Base-by-base conservation (phyloP, 2,329 filamentous ascomycete genomes). In the Aspergillus hortae region DNA sequence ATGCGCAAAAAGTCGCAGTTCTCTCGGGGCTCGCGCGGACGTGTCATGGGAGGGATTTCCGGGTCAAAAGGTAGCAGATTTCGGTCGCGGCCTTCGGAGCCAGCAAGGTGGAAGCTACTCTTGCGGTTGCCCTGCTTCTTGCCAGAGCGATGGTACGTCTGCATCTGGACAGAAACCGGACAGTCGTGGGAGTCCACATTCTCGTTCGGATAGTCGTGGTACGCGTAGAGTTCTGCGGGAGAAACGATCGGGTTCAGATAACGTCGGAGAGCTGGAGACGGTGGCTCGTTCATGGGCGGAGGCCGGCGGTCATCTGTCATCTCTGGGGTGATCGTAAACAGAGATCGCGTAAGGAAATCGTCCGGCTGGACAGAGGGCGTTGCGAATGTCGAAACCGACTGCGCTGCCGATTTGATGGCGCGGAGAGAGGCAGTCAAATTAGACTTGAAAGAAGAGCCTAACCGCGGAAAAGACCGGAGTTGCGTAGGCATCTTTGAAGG, bases 1-100 rank as follows among this genome's bases (percentile, higher is more conserved):
- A 86, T 78, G 33, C 83, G 78, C 44, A 86, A 68, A 63, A 86
- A 86, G 61, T 86, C 78, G 57, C 79, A 75, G 65, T 86, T 86
- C 61, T 86, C 83, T 46, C 83, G 74, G 25, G 81, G 80, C 61
- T 86, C 83, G n/a, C 83, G 76, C 58, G 82, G 81, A 10, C 82
- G 78, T 14, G 77, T 73, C 46, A 74, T 67, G 2, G 78, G 74
- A 2, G 70, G 67, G 4, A 67, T 61, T 43, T 70, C 68, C 10
- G 65, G 64, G 44, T 70, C 67, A 21, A 65, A 68, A 1, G 59
- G 57, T 21, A 54, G 69, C 32, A 73, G 63, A 15, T 71, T 69
- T 53, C 72, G 68, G 42, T 64, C 57, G 14, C 74, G 74, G 23
- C 73, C 73, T 58, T 77, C 74, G 25, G 73, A 70, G 51, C 67